Conservation (phyloP, 139 green algal species). For the Coccomyxa sp. region DNA sequence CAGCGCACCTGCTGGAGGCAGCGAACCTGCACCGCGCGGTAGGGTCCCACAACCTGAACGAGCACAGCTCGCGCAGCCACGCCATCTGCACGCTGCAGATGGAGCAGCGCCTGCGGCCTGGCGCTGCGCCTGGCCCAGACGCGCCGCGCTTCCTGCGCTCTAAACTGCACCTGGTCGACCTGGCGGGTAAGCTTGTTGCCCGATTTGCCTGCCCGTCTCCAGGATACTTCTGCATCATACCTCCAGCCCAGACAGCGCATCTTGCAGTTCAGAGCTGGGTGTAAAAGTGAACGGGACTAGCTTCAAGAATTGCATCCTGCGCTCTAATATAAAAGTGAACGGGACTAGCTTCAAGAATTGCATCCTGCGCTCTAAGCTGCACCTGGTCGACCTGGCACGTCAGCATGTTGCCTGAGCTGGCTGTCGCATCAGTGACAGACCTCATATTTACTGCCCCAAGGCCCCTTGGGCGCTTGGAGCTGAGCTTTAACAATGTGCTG, state of each 20-base stretch:
- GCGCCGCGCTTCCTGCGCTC: slow-evolving; percentile 8
- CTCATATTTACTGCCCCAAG: too few relatives aligned
- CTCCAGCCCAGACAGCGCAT: too few relatives aligned
- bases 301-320: too few relatives aligned
- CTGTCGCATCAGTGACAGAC: too few relatives aligned
- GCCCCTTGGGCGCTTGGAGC: too few relatives aligned
- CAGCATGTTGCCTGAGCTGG: neutral
- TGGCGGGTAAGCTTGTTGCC: slow-evolving; percentile 8
- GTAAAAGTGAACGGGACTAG: too few relatives aligned
- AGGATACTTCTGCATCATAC: too few relatives aligned
- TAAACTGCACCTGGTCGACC: slow-evolving; percentile 36
- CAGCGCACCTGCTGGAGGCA: slow-evolving; percentile 61
- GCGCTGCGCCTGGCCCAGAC: neutral
- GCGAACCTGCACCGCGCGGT: slow-evolving; percentile 81
- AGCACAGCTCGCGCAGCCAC: slow-evolving; percentile 68
- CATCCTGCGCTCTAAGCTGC: slow-evolving; percentile 27
- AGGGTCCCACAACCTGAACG: slow-evolving; percentile 96
- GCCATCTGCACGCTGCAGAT: slow-evolving; percentile 84
- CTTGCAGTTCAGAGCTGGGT: too few relatives aligned
- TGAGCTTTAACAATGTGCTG: too few relatives aligned
- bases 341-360: too few relatives aligned
- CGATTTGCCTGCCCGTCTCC: too few relatives aligned
- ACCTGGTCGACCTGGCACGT: slow-evolving; percentile 30
- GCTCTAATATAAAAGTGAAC: too few relatives aligned
- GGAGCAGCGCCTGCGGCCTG: slow-evolving; percentile 33